Conservation (phyloP, 2,329 filamentous ascomycete genomes). For the Microcyclospora pomicola region DNA sequence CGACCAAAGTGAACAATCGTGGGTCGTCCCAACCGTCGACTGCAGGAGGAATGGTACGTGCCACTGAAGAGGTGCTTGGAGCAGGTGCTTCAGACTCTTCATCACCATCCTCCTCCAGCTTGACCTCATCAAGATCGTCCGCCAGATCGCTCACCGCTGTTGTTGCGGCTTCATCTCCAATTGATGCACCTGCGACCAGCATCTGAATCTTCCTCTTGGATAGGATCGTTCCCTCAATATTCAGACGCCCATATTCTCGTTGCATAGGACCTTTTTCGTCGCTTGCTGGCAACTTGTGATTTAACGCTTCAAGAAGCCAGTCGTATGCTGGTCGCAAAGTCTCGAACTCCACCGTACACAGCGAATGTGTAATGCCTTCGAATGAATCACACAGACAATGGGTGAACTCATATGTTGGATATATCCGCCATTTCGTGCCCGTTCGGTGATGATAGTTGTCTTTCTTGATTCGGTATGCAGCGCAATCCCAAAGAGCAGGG, state of each 20-base stretch:
- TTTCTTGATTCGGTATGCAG: constrained; percentile 73
- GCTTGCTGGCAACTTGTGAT: constrained; percentile 56
- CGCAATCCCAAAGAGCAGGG: constrained; percentile 92
- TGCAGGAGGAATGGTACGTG: constrained; percentile 30
- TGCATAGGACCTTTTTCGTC: constrained; percentile 60
- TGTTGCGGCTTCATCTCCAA: constrained; percentile 14
- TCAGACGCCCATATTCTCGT: constrained; percentile 69
- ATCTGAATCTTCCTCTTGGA: constrained; percentile 75
- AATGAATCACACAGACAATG: constrained; percentile 88
- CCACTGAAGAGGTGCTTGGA: constrained; percentile 11
- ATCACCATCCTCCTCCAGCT: constrained; percentile 29
- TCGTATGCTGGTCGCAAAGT: constrained; percentile 78
- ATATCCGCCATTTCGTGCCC: constrained; percentile 75
- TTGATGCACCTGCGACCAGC: constrained; percentile 53
- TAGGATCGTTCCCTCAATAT: constrained; percentile 70
- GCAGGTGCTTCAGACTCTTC: constrained; percentile 17
- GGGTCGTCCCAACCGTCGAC: constrained; percentile 89
- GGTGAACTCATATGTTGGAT: constrained; percentile 81
- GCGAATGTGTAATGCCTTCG: constrained; percentile 78
- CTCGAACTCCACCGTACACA: constrained; percentile 89
- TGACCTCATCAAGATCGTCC: constrained; percentile 25
- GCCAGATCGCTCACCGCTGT: constrained; percentile 11
- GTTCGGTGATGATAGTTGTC: constrained; percentile 65
- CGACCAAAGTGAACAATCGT: constrained; percentile 75
- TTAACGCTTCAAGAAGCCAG: constrained; percentile 70